These are phyloP conservation scores for Pythium oligandrum DNA, from an alignment of 352 stramenopile species.

Conservation along the genomic window DNA sequence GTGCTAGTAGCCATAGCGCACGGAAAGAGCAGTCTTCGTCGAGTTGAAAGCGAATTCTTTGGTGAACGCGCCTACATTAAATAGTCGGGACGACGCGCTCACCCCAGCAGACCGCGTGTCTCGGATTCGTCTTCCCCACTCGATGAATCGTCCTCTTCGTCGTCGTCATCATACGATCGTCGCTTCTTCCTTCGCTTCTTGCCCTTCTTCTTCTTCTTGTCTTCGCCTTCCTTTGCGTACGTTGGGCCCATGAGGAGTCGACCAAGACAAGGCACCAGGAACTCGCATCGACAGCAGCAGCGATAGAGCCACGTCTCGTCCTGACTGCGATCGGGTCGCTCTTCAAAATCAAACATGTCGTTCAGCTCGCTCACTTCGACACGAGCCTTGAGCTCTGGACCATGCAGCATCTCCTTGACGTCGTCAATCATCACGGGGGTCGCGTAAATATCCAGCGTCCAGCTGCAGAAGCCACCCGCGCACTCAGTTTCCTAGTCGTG, in stretches of 20 bases:
- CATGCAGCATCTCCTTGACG: conserved; percentile 65
- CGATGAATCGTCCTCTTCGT: conserved; percentile 15
- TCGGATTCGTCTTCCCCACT: conserved; percentile 26
- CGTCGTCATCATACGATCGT: conserved; percentile 37
- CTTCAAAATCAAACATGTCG: conserved; percentile 39
- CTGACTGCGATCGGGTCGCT: conserved; percentile 14
- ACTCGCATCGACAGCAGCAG: conserved; percentile 74
- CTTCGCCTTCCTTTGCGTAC: conserved; percentile 35
- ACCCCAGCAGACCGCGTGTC: conserved; percentile 49
- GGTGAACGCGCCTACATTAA: too few relatives aligned
- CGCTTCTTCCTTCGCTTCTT: conserved; percentile 14
- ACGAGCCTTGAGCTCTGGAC: conserved; percentile 51
- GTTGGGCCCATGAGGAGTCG: conserved; percentile 63
- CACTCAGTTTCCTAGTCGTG: too few relatives aligned
- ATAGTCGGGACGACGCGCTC: conserved; percentile 2
- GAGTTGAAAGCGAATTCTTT: too few relatives aligned
- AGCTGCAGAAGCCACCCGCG: conserved; percentile 12
- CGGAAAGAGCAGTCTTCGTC: too few relatives aligned
- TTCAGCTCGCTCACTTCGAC: conserved; percentile 60
- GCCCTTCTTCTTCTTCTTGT: conserved; percentile 31
- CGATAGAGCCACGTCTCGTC: conserved; percentile 59
- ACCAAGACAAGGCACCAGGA: conserved; percentile 61
- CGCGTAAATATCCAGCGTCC: conserved; percentile 77
- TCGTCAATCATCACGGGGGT: conserved; percentile 77
- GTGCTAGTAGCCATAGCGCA: too few relatives aligned